Evolutionary conservation across 768 basidiomycete genomes (phyloP).

Genomic region (Phaeotremella skinneri): DNA sequence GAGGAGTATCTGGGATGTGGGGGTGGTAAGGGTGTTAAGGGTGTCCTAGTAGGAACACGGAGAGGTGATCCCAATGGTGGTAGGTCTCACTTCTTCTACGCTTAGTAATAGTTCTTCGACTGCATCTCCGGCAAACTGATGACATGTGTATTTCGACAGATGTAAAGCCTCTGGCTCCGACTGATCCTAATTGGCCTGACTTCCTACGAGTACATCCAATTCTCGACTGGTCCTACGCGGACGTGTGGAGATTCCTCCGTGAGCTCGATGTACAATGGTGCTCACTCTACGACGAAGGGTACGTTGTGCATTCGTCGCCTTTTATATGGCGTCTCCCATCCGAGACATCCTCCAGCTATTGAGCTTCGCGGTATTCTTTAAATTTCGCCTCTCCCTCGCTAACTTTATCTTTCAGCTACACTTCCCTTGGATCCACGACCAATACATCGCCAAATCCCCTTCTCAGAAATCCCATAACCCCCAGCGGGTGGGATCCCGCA

Average conservation of each 20-base stretch:
- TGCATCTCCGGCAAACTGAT: background rate
- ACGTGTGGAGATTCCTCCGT: constrained; percentile 85
- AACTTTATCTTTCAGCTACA: constrained; percentile 80
- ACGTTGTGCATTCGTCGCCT: constrained; percentile 50
- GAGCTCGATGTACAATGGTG: constrained; percentile 79
- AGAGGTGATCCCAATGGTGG: constrained; percentile 91
- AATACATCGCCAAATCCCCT: constrained; percentile 94
- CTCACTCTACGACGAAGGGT: constrained; percentile 86
- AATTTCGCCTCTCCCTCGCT: no score
- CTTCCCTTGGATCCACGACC: constrained; percentile 90
- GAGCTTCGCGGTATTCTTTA: background rate
- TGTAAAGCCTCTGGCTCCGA: constrained; percentile 55
- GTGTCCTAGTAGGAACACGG: constrained; percentile 85
- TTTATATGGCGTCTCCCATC: constrained; percentile 7
- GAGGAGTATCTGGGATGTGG: constrained; percentile 63
- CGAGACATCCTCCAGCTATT: background rate
- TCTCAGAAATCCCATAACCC: constrained; percentile 51
- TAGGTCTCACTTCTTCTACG: constrained; percentile 53
- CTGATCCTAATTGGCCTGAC: constrained; percentile 83
- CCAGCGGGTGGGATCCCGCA: constrained; percentile 40
- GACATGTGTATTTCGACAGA: constrained; percentile 18
- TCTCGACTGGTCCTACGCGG: constrained; percentile 86
- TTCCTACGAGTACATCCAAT: constrained; percentile 93
- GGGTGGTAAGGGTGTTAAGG: constrained; percentile 59
- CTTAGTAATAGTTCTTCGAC: background rate